Evolutionary conservation across 805 yeast genomes (phyloP).

Genomic region (Yarrowia phangngaensis): DNA sequence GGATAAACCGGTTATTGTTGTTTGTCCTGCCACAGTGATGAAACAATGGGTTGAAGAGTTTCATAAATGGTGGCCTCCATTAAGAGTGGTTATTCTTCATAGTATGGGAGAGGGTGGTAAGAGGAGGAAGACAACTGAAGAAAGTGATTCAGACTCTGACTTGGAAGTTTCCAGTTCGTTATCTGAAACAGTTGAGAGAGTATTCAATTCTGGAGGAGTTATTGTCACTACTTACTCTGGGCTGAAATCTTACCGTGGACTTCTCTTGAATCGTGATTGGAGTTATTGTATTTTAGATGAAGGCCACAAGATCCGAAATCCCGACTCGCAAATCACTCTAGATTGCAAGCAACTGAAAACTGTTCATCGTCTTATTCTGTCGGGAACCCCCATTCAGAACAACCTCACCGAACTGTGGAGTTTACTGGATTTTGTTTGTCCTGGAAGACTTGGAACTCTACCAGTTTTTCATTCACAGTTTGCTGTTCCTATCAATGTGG

Average conservation of each 20-base stretch:
- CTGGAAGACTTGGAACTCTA: conserved; percentile 89
- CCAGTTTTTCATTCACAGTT: conserved; percentile 94
- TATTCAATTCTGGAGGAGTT: conserved; percentile 70
- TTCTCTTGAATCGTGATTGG: conserved; percentile 69
- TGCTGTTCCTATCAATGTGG: conserved; percentile 86
- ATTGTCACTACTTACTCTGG: conserved; percentile 91
- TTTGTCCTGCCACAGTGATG: conserved; percentile 95
- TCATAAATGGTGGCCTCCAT: conserved; percentile 97
- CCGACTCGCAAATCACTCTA: conserved; percentile 82
- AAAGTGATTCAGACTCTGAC: not conserved
- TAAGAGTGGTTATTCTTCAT: conserved; percentile 79
- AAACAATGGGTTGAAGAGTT: conserved; percentile 97
- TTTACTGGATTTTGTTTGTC: conserved; percentile 88
- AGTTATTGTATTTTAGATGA: conserved; percentile 90
- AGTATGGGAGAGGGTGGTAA: conserved; percentile 88
- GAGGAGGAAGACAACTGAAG: conserved; percentile 31
- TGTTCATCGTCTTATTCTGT: conserved; percentile 76
- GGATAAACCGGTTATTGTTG: conserved; percentile 74
- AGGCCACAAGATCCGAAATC: conserved; percentile 95
- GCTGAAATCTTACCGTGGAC: conserved; percentile 60
- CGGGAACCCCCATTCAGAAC: conserved; percentile 97
- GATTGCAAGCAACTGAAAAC: conserved; percentile 82
- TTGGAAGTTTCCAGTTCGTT: conserved; percentile 43
- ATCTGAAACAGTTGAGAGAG: conserved; percentile 52
- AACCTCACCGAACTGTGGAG: conserved; percentile 92